Conservation (phyloP, 306 rosid genomes). For the Abrus precatorius region DNA sequence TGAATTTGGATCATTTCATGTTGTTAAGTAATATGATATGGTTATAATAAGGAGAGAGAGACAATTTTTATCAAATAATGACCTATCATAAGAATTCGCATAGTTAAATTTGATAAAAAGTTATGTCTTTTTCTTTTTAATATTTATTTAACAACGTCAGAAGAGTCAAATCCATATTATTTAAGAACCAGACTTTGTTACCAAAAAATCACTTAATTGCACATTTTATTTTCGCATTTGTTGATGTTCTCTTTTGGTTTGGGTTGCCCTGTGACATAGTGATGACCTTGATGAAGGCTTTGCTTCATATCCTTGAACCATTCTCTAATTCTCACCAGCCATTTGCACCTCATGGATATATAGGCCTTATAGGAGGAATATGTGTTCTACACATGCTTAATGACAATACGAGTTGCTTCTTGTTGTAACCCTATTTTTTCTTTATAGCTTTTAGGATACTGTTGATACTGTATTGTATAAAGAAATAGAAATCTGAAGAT, state of each 20-base stretch:
- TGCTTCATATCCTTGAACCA: slow-evolving; percentile 17
- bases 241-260: slow-evolving; percentile 31
- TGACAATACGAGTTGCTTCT: slow-evolving; percentile 16
- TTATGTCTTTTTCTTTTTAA: no score
- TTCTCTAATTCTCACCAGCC: slow-evolving; percentile 2
- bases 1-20: not conserved
- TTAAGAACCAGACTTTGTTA: no score
- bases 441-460: slow-evolving; percentile 17
- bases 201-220: no score
- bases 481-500: slow-evolving; percentile 34
- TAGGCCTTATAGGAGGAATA: slow-evolving; percentile 21
- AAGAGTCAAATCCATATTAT: no score
- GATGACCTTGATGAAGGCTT: not conserved
- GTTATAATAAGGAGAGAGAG: no score
- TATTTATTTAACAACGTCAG: no score
- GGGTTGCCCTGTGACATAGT: slow-evolving; percentile 14
- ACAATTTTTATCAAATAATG: no score
- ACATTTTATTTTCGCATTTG: not conserved
- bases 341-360: slow-evolving; percentile 42
- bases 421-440: not conserved
- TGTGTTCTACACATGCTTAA: not conserved
- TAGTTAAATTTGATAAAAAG: no score
- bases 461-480: slow-evolving; percentile 11
- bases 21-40: not conserved
- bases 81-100: no score